Evolutionary conservation across 352 stramenopile species (phyloP), one percentile per base, ranked within the genome.

Genomic region (Pythium volutum): DNA sequence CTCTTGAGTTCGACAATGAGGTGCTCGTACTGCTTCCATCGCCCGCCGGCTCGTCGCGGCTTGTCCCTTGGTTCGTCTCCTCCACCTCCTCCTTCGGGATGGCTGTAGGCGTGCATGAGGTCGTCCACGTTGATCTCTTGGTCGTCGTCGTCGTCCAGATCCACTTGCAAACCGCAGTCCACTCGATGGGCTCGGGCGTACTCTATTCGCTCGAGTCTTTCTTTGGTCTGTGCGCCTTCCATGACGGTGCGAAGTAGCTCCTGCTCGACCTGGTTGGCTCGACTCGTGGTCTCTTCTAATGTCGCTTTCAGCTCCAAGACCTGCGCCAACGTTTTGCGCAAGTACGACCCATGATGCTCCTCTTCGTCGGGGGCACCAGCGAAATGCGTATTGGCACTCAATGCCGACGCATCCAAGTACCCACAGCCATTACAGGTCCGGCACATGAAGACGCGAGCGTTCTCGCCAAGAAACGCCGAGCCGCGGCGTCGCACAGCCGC

Each of bases 1-100:
- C 59, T 79, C 70, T 89, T 89, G 6, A 89, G 68, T 52, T 89
- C 79, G 1, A 84, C 71, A 31, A 89, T 87, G 16, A 89, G 65
- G n/a, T 85, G 67, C 27, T 89, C 79, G 56, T 89, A 87, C 51
- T 86, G 79, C 23, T 59, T 60, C 7, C 62, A 73, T 9, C 77
- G 63, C 29, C 59, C 69, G 9, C 66, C 73, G 18, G 27, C 33
- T 26, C 43, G 12, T 43, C 2, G 29, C n/a, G 14, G 23, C n/a
- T n/a, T n/a, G n/a, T n/a, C n/a, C n/a, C n/a, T n/a, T n/a, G n/a
- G n/a, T n/a, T n/a, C n/a, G n/a, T n/a, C n/a, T n/a, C n/a, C n/a
- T n/a, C n/a, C 33, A 31, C 36, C 27, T 41, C 34, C 0, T 20
- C 27, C 14, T n/a, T 14, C 41, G 1, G 18, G 4, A 47, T 55